These are phyloP conservation scores for Lactarius vividus DNA, from an alignment of 768 basidiomycete genomes.

Conservation along the genomic window DNA sequence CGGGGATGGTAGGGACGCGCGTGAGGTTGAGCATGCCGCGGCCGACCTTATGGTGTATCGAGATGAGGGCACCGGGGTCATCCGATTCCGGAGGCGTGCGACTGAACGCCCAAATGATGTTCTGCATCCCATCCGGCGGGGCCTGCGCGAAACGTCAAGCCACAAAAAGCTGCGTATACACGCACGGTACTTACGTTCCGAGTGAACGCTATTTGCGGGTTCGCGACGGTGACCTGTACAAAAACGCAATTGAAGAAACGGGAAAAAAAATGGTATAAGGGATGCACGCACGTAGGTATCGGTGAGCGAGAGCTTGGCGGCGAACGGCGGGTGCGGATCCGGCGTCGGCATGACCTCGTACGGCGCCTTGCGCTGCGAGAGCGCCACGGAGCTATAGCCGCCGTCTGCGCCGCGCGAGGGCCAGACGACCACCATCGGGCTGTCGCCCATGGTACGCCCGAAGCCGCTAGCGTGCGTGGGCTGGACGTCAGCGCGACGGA, in stretches of 20 bases:
- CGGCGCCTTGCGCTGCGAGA: slow-evolving; percentile 63
- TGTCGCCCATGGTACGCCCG: slow-evolving; percentile 50
- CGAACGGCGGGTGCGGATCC: slow-evolving; percentile 49
- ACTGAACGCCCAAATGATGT: slow-evolving; percentile 62
- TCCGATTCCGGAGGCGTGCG: slow-evolving; percentile 45
- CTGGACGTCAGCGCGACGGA: background rate
- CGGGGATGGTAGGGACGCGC: slow-evolving; percentile 31
- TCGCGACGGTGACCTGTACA: background rate
- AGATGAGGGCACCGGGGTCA: slow-evolving; percentile 41
- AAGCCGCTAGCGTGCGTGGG: slow-evolving; percentile 46
- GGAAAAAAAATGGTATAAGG: no score
- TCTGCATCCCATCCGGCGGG: slow-evolving; percentile 40
- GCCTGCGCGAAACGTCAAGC: slow-evolving; percentile 35
- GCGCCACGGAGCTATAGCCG: slow-evolving; percentile 41
- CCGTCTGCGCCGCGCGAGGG: slow-evolving; percentile 50
- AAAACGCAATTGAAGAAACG: background rate
- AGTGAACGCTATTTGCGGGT: slow-evolving; percentile 22
- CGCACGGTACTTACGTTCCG: no score
- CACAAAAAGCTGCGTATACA: no score
- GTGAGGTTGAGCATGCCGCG: slow-evolving; percentile 48
- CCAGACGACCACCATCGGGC: slow-evolving; percentile 76
- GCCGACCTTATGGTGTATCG: slow-evolving; percentile 47
- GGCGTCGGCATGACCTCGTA: slow-evolving; percentile 55
- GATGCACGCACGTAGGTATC: slow-evolving; percentile 37
- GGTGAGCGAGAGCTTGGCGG: slow-evolving; percentile 42